Conservation (phyloP, 106 monocot genomes). For the Chionographis japonica region DNA sequence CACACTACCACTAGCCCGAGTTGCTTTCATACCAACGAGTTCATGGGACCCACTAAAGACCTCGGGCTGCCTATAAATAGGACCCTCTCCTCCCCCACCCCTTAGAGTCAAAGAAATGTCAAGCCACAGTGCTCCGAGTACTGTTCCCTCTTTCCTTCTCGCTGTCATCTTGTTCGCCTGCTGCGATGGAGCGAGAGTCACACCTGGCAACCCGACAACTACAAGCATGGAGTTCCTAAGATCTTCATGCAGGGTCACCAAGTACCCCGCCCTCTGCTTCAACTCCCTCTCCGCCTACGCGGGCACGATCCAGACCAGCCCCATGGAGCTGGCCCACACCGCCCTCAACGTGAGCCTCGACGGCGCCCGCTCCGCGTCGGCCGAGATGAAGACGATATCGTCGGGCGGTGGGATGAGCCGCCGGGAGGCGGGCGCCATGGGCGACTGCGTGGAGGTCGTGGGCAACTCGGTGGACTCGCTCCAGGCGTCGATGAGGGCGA, state of each 20-base stretch:
- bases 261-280: slow-evolving; percentile 40
- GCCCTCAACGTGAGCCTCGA: slow-evolving; percentile 37
- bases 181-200: slow-evolving; percentile 1
- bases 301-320: slow-evolving; percentile 23
- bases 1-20: too few relatives aligned
- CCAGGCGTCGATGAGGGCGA: slow-evolving; percentile 20
- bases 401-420: not conserved
- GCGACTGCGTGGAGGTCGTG: slow-evolving; percentile 45
- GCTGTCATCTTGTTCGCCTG: not conserved
- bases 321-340: slow-evolving; percentile 25
- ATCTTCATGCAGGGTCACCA: slow-evolving; percentile 25
- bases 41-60: too few relatives aligned
- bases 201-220: not conserved
- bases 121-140: not conserved
- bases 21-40: too few relatives aligned
- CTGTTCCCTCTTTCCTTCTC: not conserved
- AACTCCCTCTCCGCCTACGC: slow-evolving; percentile 48
- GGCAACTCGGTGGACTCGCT: slow-evolving; percentile 41
- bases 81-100: too few relatives aligned
- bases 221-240: slow-evolving; percentile 29
- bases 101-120: too few relatives aligned
- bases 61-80: too few relatives aligned
- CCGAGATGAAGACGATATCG: slow-evolving; percentile 9
- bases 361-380: slow-evolving; percentile 20
- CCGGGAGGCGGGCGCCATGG: slow-evolving; percentile 21